Base-by-base conservation (phyloP, 164 flowering plant genomes). In the Macadamia integrifolia region DNA sequence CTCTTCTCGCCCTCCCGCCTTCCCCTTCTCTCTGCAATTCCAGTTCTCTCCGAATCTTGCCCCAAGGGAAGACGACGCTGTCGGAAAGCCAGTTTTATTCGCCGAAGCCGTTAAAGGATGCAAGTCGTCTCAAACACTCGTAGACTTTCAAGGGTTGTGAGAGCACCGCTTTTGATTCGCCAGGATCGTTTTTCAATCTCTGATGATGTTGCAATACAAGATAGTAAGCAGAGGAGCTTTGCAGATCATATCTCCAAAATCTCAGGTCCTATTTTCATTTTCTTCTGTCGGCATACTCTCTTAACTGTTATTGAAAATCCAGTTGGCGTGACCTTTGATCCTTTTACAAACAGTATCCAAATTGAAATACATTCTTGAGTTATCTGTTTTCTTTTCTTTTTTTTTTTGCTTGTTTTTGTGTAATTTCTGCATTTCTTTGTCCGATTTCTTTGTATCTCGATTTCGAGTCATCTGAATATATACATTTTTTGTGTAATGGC, bases 81-180 rank as follows among this genome's bases (percentile, higher is more conserved):
- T 49, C 53, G 8, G 40, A 35, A 35, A 35, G 0, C 53, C 11
- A 49, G 14, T 14, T 2, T 49, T 10, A 49, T 49, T 49, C 8
- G 53, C 53, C 8, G 2, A 14, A 49, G 10, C 44, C 52, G 13
- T 46, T 64, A 49, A 13, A 70, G 48, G 68, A 78, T 80, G 86
- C 82, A 72, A 76, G 70, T 68, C 44, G 68, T 65, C 31, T 76
- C 81, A 11, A 79, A 70, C 52, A 68, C 80, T 55, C 84, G 82
- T 29, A 67, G 74, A 23, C 60, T 83, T 70, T 70, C 74, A 68
- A 74, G 81, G 76, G 73, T 74, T 74, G 69, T 80, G n/a, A 66
- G 65, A 60, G 53, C 78, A 12, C 72, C 77, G 17, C 23, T 72
- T 53, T 17, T 68, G 6, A 66, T 78, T 60, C 60, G 64, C 69